These are phyloP conservation scores for Tetrapisispora nanseiensis DNA, from an alignment of 805 yeast genomes.

Conservation along the genomic window DNA sequence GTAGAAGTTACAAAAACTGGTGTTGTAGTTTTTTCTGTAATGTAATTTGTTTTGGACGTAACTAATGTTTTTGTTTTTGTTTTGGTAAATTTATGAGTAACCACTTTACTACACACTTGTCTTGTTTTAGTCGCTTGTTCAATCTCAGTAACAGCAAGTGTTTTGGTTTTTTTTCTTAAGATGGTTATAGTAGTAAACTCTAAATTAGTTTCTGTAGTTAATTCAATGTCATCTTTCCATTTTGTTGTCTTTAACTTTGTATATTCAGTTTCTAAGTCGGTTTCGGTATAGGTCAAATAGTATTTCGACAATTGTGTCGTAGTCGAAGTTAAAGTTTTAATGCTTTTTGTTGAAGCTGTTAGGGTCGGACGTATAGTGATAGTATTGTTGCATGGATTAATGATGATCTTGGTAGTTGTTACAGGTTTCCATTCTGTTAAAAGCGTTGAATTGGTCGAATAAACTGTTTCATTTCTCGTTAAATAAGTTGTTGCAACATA, in stretches of 20 bases:
- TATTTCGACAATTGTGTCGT: neutral
- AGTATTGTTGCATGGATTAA: neutral
- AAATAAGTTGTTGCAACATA: neutral
- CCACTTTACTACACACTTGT: constrained; percentile 11
- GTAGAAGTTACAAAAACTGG: constrained; percentile 8
- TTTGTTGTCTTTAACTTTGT: neutral
- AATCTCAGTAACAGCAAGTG: constrained; percentile 20
- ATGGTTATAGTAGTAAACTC: neutral
- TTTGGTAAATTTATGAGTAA: constrained; percentile 5
- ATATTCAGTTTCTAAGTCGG: neutral
- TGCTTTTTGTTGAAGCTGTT: constrained; percentile 1
- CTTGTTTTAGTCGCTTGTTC: constrained; percentile 13
- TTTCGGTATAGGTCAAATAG: neutral
- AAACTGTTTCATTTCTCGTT: neutral
- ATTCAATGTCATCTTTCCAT: neutral
- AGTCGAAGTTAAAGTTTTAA: neutral
- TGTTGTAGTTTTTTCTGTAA: constrained; percentile 13
- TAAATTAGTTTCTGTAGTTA: constrained; percentile 5
- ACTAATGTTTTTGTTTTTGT: constrained; percentile 23
- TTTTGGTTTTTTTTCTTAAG: constrained; percentile 3
- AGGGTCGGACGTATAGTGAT: neutral
- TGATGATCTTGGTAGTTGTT: neutral
- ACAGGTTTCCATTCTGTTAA: neutral
- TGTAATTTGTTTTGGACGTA: constrained; percentile 14
- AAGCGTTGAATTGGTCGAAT: neutral